These are phyloP conservation scores for Candolleomyces aberdarensis DNA, from an alignment of 768 basidiomycete genomes.

Conservation along the genomic window DNA sequence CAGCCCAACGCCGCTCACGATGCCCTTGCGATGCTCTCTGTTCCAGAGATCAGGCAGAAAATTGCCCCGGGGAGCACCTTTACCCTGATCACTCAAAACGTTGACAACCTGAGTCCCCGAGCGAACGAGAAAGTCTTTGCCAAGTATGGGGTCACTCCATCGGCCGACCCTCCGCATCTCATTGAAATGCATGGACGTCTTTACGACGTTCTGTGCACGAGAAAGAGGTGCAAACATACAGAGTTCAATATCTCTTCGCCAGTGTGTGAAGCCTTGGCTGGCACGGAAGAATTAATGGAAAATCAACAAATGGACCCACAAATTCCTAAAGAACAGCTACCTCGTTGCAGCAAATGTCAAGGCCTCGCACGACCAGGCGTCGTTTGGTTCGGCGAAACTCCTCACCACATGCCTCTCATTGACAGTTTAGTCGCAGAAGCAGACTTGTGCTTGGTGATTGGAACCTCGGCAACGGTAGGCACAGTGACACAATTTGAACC, in stretches of 20 bases:
- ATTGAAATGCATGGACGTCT: constrained; percentile 65
- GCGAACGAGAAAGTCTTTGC: constrained; percentile 30
- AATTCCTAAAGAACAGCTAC: constrained; percentile 38
- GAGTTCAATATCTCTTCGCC: constrained; percentile 41
- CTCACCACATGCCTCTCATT: constrained; percentile 36
- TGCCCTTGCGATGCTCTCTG: constrained; percentile 44
- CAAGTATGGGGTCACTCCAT: constrained; percentile 7
- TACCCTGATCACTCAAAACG: constrained; percentile 58
- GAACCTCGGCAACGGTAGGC: constrained; percentile 50
- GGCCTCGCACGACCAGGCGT: constrained; percentile 48
- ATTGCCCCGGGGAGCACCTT: constrained; percentile 44
- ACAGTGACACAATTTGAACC: not conserved
- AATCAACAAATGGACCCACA: constrained; percentile 30
- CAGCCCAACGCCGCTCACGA: constrained; percentile 56
- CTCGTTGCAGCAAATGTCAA: constrained; percentile 42
- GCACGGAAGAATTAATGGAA: constrained; percentile 40
- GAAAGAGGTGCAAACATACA: constrained; percentile 32
- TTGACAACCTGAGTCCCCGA: constrained; percentile 49
- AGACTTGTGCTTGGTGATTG: constrained; percentile 53
- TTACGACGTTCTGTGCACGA: constrained; percentile 52
- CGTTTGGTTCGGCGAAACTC: constrained; percentile 56
- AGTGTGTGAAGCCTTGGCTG: constrained; percentile 41
- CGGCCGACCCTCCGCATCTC: constrained; percentile 23
- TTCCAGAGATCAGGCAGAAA: constrained; percentile 31
- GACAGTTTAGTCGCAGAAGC: constrained; percentile 38